Evolutionary conservation across 345 rosid genomes (phyloP).

Genomic region (Geranium rotundifolium): DNA sequence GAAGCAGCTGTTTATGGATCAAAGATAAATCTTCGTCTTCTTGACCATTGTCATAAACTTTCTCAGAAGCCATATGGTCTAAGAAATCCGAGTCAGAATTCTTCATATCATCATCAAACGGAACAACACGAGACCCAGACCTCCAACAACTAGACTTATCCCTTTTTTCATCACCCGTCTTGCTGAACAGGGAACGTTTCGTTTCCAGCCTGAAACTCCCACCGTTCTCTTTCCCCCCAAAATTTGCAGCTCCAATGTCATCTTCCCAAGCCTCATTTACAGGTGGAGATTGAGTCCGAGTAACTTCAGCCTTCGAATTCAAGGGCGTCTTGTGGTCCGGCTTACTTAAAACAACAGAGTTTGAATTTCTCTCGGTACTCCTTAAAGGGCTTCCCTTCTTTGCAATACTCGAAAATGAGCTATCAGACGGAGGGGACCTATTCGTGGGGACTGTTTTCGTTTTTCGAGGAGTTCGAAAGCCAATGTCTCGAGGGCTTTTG

Average conservation of each 20-base stretch:
- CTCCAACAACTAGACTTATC: slow-evolving; percentile 29
- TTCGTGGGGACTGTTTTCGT: slow-evolving; percentile 43
- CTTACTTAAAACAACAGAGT: slow-evolving; percentile 12
- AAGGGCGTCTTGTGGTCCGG: slow-evolving; percentile 20
- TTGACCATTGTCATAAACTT: slow-evolving; percentile 31
- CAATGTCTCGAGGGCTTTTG: slow-evolving; percentile 32
- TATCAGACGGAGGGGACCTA: slow-evolving; percentile 44
- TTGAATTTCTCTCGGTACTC: slow-evolving; percentile 21
- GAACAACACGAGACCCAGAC: slow-evolving; percentile 57
- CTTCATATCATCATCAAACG: slow-evolving; percentile 34
- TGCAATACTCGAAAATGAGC: slow-evolving; percentile 23
- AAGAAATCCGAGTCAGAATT: slow-evolving; percentile 16
- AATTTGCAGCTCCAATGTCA: slow-evolving; percentile 15
- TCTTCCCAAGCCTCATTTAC: slow-evolving; percentile 13
- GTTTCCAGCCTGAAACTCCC: slow-evolving; percentile 26
- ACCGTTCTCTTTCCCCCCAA: slow-evolving; percentile 16
- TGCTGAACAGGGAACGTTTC: slow-evolving; percentile 33
- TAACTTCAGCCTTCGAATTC: slow-evolving; percentile 26
- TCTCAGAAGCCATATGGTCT: slow-evolving; percentile 18
- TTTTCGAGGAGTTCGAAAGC: slow-evolving; percentile 26
- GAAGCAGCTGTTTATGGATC: slow-evolving; percentile 63
- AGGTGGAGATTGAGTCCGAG: slow-evolving; percentile 13
- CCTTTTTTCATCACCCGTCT: slow-evolving; percentile 20
- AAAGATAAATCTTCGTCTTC: slow-evolving; percentile 51
- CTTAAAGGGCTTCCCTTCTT: slow-evolving; percentile 31